Base-by-base conservation (phyloP, 441 rosid genomes). In the Populus hybrid region DNA sequence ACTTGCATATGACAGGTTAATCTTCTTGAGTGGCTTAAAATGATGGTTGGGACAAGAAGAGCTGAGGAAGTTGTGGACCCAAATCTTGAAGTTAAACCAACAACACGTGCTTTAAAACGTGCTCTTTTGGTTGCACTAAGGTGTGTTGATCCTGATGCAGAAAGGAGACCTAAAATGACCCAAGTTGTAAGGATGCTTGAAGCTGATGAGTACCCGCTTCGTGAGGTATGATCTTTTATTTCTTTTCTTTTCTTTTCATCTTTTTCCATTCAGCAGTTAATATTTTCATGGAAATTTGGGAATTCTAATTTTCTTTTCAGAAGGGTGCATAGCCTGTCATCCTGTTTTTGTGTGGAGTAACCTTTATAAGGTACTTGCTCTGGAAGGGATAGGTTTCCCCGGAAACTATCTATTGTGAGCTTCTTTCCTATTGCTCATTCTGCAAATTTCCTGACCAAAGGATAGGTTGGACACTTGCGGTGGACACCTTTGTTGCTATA, bases 1-100 rank as follows among this genome's bases (percentile, higher is more conserved):
- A 9, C 56, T 2, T 67, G 35, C 40, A 2, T 29, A 59, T 79
- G 81, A 74, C 85, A 95, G 98, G 95, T 94, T 67, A 93, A 96
- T 84, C 91, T 96, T 31, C 98, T 96, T 59, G 97, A 96, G 87
- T 96, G 98, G 99, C 81, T 94, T 45, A 96, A 96, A 86, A 88
- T 92, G 91, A 96, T 96, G 99, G 98, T 96, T 26, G 98, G 95
- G 64, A 90, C 91, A 74, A 85, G 92, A 81, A 86, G 94, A 83
- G 92, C 94, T 24, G 98, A 96, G 81, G 99, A 94, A 84, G 99
- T 96, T 71, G 87, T 86, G 71, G 99, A 96, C 75, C 89, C 90
- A 64, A 88, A 73, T 75, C 88, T 94, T 71, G 98, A 96, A 76
- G 87, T 81, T 28, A 88, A 81, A 81, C 99, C 98, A 0, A 29